Percentiles rank a stretch among this genome's conserved stretches.
Evolutionary conservation across 2,329 filamentous ascomycete genomes (phyloP).

Genomic region (Colletotrichum lini): DNA sequence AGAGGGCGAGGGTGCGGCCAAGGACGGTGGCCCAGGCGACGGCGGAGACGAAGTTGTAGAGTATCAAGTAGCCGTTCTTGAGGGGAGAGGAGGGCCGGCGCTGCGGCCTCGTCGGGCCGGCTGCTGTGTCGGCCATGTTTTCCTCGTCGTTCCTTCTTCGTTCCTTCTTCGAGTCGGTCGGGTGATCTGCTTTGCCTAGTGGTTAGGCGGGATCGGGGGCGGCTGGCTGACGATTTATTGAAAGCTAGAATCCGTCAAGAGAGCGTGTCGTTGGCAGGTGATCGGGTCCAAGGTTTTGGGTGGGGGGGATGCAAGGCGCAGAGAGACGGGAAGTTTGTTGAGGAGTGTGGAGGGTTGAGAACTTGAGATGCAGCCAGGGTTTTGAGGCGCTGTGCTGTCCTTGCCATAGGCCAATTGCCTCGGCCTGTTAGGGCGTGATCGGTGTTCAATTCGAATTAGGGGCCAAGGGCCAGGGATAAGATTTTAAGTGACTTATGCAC

Average conservation of each 20-base stretch:
- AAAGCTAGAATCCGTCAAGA: background rate
- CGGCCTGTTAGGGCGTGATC: no score
- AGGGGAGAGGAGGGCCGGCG: slow-evolving; percentile 55
- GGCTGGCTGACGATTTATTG: background rate
- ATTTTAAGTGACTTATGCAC: no score
- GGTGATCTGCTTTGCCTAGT: background rate
- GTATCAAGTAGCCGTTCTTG: slow-evolving; percentile 80
- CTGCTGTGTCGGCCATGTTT: slow-evolving; percentile 42
- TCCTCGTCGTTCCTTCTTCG: background rate
- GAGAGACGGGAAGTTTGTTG: slow-evolving; percentile 33
- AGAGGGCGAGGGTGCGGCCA: slow-evolving; percentile 72
- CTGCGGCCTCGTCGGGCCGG: slow-evolving; percentile 41
- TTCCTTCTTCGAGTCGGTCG: background rate
- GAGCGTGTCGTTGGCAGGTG: background rate
- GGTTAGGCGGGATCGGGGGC: background rate
- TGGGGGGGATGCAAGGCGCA: background rate
- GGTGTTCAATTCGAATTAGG: no score
- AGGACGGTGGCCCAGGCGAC: slow-evolving; percentile 85
- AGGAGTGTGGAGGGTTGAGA: slow-evolving; percentile 38
- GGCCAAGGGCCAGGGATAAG: no score
- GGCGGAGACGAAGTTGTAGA: slow-evolving; percentile 87
- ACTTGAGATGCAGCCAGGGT: slow-evolving; percentile 27
- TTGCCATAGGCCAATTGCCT: slow-evolving; percentile 19
- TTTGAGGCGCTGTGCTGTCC: slow-evolving; percentile 5
- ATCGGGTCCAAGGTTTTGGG: background rate